Conservation (phyloP, 2,329 filamentous ascomycete genomes). For the Fusarium praegraminearum region DNA sequence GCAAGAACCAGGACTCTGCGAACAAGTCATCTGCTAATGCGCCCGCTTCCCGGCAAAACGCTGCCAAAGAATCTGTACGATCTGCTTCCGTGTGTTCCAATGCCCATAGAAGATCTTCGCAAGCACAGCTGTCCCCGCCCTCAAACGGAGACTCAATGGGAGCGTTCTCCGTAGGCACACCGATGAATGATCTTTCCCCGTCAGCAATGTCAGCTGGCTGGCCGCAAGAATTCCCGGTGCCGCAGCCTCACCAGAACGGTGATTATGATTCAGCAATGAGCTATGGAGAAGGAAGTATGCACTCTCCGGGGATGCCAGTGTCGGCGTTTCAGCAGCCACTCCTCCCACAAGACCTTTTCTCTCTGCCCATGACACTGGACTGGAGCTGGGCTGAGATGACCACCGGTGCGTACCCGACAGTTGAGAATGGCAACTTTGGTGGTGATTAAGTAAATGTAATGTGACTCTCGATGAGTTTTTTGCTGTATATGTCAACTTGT, state of each 20-base stretch:
- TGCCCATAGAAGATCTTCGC: conserved; percentile 29
- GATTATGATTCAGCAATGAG: conserved; percentile 60
- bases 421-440: conserved; percentile 70
- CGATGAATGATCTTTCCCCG: conserved; percentile 58
- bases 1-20: conserved; percentile 74
- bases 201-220: conserved; percentile 59
- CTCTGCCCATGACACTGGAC: conserved; percentile 95
- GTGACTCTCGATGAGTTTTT: conserved; percentile 2
- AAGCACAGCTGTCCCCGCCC: conserved; percentile 48
- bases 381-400: conserved; percentile 83
- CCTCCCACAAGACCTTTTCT: conserved; percentile 92
- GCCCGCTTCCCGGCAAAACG: conserved; percentile 30
- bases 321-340: conserved; percentile 81
- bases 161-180: conserved; percentile 42
- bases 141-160: conserved; percentile 42
- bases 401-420: conserved; percentile 72
- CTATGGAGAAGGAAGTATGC: conserved; percentile 55
- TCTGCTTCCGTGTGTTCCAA: conserved; percentile 12
- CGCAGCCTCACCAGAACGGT: conserved; percentile 50
- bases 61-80: conserved; percentile 16
- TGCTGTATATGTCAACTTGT: conserved; percentile 26
- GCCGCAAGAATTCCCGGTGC: conserved; percentile 60
- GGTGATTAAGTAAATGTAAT: conserved; percentile 29
- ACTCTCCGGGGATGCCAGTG: conserved; percentile 51
- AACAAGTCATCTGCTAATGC: conserved; percentile 31